Base-by-base conservation (phyloP, 768 basidiomycete species). In the Cystobasidium onofrii region DNA sequence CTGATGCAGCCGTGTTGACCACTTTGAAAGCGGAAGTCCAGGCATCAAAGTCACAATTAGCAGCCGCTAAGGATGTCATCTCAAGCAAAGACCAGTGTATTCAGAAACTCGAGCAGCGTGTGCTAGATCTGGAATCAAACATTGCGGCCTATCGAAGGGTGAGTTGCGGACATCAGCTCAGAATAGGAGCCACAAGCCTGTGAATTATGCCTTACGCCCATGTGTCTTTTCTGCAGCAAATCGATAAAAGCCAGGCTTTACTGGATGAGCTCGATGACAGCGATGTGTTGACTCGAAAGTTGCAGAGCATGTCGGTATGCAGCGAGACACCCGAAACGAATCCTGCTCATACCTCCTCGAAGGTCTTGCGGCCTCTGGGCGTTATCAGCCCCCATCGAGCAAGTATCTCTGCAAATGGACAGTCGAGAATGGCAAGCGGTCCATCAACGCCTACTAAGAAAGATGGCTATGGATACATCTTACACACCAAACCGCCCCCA, bases 401-500 rank as follows among this genome's bases (percentile, higher is more conserved):
- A 15, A 39, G 10, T 15, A 41, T 34, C 2, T 12, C 63, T 7
- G 10, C 63, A 39, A 13, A 46, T 39, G 46, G 44, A 36, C n/a
- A n/a, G n/a, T 36, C 69, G 54, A 1, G 17, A 15, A 39, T 6
- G 15, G 6, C 39, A 15, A 15, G 39, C 39, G 69, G 33, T 44
- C 39, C 6, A 34, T 52, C 63, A 7, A 71, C 69, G n/a, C 69
- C 69, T 10, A 60, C 34, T 6, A 55, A 60, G 54, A 46, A 46
- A 67, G 65, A 71, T 33, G 25, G 69, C 23, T 54, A 71, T n/a
- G 69, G 36, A 2, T 46, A 52, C 27, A 57, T 7, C 13, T 10
- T 52, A 15, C 52, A 34, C 34, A 25, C 43, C 27, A 55, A 52
- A 20, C 69, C 69, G 17, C 46, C 50, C 20, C 69, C 69, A 1